Evolutionary conservation across 352 stramenopile species (phyloP), one percentile per base, ranked within the genome.

Genomic region (Pythium aquatile): DNA sequence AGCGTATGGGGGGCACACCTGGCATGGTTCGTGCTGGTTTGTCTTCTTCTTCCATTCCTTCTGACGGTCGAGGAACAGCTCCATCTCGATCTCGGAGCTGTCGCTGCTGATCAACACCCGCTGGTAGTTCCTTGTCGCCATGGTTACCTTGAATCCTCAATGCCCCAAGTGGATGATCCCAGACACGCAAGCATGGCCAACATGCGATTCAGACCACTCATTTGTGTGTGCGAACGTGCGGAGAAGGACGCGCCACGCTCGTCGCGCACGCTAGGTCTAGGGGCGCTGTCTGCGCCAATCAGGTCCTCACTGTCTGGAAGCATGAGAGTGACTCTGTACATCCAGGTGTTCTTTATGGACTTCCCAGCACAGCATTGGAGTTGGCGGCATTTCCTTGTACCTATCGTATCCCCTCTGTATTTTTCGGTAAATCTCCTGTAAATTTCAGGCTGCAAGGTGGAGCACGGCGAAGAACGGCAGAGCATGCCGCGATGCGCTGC

Each of bases 21-120:
- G 9, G 24, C 55, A 61, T 13, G 20, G 3, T 10, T 61, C 24
- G 16, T 61, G 55, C 26, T 52, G 55, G 33, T 39, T 61, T 24
- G 8, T 52, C 39, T 61, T 61, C 55, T 53, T 61, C n/a, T 39
- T 40, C 20, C 40, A 61, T 8, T 13, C 24, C 55, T 61, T 61
- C 39, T 51, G 55, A 2, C 2, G 9, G 29, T 61, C 55, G 26
- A 61, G 20, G 26, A 51, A 40, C 55, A 17, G 6, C 26, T 40
- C 55, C 26, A 52, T 9, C 39, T 61, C 24, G 29, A 52, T 47
- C 55, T 61, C 55, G 4, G 39, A 61, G 55, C 55, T 48, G 35
- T 59, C 55, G 2, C 8, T 20, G 11, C 13, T 16, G 13, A 24
- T 6, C 13, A 8, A 16, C 11, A 40, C 35, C 39, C 17, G 24